A percentile compares a stretch with the other conserved stretches of the same genome.
These are phyloP conservation scores for Kernera saxatilis DNA, from an alignment of 345 rosid species.

Conservation along the genomic window DNA sequence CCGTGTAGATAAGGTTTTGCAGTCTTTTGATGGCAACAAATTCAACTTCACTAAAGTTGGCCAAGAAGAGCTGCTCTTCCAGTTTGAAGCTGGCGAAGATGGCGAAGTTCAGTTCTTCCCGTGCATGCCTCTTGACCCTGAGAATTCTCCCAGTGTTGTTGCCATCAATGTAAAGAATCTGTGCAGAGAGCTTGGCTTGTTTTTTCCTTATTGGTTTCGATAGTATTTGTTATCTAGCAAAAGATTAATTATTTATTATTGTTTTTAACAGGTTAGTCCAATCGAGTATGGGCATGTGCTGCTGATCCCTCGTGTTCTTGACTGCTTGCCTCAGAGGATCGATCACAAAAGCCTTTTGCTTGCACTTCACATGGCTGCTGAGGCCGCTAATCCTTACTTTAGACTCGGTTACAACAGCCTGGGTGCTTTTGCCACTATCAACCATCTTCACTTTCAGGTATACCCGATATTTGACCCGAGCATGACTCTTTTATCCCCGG, in stretches of 20 bases:
- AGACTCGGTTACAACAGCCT: constrained; percentile 99
- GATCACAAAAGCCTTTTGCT: constrained; percentile 85
- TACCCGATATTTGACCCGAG: neutral
- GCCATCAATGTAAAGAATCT: constrained; percentile 75
- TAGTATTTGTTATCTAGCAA: neutral
- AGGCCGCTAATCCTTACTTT: constrained; percentile 82
- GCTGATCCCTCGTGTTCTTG: constrained; percentile 86
- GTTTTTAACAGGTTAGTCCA: constrained; percentile 76
- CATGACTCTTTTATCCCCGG: neutral
- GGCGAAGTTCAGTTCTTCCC: constrained; percentile 70
- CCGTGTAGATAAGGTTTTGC: constrained; percentile 91
- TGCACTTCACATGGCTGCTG: constrained; percentile 81
- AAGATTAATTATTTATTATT: neutral
- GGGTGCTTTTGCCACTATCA: constrained; percentile 99
- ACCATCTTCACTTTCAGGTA: constrained; percentile 99
- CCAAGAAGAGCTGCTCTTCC: constrained; percentile 97
- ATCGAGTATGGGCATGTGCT: constrained; percentile 98
- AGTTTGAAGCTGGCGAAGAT: constrained; percentile 82
- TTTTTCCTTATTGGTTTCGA: neutral
- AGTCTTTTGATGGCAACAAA: constrained; percentile 88
- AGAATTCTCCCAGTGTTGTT: constrained; percentile 80
- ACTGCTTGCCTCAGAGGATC: constrained; percentile 96
- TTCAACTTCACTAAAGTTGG: constrained; percentile 98
- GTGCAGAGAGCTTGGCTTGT: neutral
- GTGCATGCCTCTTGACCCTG: constrained; percentile 61